These are phyloP conservation scores for Lyophyllum atratum DNA, from an alignment of 768 basidiomycete genomes.

Conservation along the genomic window DNA sequence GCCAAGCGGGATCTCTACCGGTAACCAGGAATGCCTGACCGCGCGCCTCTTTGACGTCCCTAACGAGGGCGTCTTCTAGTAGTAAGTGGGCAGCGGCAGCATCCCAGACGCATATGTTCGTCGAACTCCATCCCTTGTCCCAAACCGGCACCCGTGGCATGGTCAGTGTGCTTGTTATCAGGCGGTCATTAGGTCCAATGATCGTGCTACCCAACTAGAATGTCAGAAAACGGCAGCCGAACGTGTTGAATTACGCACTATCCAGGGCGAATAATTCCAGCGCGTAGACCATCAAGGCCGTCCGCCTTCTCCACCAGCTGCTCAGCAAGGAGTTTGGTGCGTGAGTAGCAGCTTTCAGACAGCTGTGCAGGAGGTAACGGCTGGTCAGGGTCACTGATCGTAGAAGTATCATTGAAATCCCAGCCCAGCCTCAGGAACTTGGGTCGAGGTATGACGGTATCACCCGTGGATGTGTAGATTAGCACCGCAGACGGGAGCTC, in stretches of 20 bases:
- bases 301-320: constrained; percentile 56
- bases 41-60: constrained; percentile 24
- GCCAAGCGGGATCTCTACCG: constrained; percentile 33
- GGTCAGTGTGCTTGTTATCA: constrained; percentile 30
- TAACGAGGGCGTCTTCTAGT: constrained; percentile 29
- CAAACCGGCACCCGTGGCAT: constrained; percentile 31
- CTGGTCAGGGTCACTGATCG: constrained; percentile 51
- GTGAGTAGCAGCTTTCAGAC: constrained; percentile 50
- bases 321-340: constrained; percentile 57
- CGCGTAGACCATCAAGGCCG: constrained; percentile 43
- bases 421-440: constrained; percentile 32
- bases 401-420: constrained; percentile 16
- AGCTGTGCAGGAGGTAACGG: constrained; percentile 37
- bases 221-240: neutral
- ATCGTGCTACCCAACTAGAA: constrained; percentile 25
- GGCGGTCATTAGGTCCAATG: constrained; percentile 33
- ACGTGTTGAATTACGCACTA: constrained; percentile 20
- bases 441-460: constrained; percentile 43
- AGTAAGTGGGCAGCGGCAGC: constrained; percentile 35
- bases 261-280: constrained; percentile 38
- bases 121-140: constrained; percentile 30
- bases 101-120: constrained; percentile 36
- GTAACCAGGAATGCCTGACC: constrained; percentile 37
- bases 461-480: constrained; percentile 46
- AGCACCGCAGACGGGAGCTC: constrained; percentile 41